Base-by-base conservation (phyloP, 306 rosid genomes). In the Medicago arabica region DNA sequence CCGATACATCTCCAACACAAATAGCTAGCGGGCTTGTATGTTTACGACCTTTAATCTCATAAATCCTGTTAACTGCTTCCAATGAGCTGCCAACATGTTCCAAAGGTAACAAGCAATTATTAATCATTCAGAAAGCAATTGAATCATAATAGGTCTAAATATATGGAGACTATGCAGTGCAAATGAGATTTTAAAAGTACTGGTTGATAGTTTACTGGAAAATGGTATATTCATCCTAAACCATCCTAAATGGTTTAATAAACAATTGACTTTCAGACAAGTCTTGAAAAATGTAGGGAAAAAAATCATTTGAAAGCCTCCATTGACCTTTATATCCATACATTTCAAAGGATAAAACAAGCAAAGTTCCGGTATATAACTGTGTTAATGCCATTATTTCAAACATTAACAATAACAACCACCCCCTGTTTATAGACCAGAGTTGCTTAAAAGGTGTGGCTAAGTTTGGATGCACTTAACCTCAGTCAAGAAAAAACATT, bases 1-100 rank as follows among this genome's bases (percentile, higher is more conserved):
- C 93, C 11, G 85, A 76, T 21, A 89, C 89, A 31, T 91, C 98
- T 41, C 93, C 86, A 31, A 91, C 97, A 84, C 97, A 93, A 63
- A 81, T 87, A 67, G 98, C 98, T 9, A 93, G 80, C 55, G 97
- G 97, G 54, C 98, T 91, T 9, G 97, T 89, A 61, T 87, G 86
- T 19, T 78, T 86, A 19, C 97, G 88, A 59, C 98, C 96, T 68
- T 93, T 93, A 78, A 91, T 89, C 87, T 91, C 92, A 23, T 93
- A 91, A 69, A 91, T 91, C 72, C 87, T 81, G 74, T 86, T 80
- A 63, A 93, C 90, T 16, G 97, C 98, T 79, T 88, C 96, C 74
- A 77, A 44, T 38, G 90, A 88, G 70, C 96, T 91, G 88, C 87
- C 82, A 66, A 76, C 19, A 64, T 49, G 76, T 43, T 72, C 82